These are phyloP conservation scores for Thymus mandschuricus DNA, from an alignment of 257 asterid genomes.

Conservation along the genomic window DNA sequence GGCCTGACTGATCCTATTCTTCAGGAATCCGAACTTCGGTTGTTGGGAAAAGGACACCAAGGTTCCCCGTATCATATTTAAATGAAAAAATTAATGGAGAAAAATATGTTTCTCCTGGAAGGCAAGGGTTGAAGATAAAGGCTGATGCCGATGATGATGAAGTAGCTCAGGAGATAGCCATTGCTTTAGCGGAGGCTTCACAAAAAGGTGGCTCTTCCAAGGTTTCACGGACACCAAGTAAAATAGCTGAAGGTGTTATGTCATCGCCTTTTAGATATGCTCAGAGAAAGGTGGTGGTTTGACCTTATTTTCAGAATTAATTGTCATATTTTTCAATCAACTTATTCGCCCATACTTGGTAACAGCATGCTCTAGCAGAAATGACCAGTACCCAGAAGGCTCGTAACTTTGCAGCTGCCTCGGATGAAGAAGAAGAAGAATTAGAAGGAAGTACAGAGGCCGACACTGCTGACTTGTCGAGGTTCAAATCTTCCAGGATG, in stretches of 20 bases:
- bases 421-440: slow-evolving; percentile 55
- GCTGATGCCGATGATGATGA: slow-evolving; percentile 74
- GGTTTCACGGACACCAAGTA: slow-evolving; percentile 67
- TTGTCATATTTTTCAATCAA: slow-evolving; percentile 1
- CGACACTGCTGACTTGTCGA: slow-evolving; percentile 63
- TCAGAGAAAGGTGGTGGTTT: slow-evolving; percentile 60
- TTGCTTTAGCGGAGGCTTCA: slow-evolving; percentile 91
- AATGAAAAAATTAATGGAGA: slow-evolving; percentile 54
- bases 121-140: slow-evolving; percentile 59
- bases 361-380: slow-evolving; percentile 50
- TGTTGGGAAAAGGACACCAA: slow-evolving; percentile 94
- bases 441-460: slow-evolving; percentile 83
- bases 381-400: slow-evolving; percentile 35
- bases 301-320: slow-evolving; percentile 3
- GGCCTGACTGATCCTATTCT: slow-evolving; percentile 28
- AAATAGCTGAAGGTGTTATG: slow-evolving; percentile 62
- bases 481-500: slow-evolving; percentile 43
- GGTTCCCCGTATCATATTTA: slow-evolving; percentile 77
- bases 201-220: slow-evolving; percentile 80
- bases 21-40: slow-evolving; percentile 80
- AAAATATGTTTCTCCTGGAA: slow-evolving; percentile 57
- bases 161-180: slow-evolving; percentile 80
- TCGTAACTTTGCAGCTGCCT: slow-evolving; percentile 43
- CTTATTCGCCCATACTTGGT: slow-evolving; percentile 33
- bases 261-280: slow-evolving; percentile 63